Percentiles rank a stretch among this genome's conserved stretches.
These are phyloP conservation scores for Lentinula boryana DNA, from an alignment of 768 basidiomycete species.

Conservation along the genomic window DNA sequence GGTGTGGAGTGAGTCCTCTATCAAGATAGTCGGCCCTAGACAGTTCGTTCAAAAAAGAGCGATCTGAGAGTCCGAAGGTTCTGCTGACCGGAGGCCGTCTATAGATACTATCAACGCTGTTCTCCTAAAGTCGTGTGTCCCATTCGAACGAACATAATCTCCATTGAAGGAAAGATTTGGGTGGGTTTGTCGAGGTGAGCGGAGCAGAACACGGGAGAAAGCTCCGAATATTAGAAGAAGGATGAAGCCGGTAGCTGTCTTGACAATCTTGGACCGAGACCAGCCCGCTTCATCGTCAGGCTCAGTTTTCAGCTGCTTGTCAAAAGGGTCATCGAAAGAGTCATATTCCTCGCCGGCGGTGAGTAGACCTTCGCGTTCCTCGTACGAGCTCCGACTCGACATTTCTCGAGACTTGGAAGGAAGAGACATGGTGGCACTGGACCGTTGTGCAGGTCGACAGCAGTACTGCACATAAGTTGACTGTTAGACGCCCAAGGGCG, in stretches of 20 bases:
- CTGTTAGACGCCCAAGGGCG: neutral
- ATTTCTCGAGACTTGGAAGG: neutral
- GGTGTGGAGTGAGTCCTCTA: conserved; percentile 77
- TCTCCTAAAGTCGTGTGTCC: conserved; percentile 75
- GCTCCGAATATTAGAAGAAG: conserved; percentile 36
- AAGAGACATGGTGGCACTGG: neutral
- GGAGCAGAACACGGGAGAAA: conserved; percentile 31
- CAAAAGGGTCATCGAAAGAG: neutral
- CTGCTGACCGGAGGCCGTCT: conserved; percentile 68
- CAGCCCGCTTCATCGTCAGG: conserved; percentile 17
- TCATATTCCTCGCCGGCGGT: neutral
- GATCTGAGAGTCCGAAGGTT: neutral
- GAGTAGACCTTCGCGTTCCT: conserved; percentile 1
- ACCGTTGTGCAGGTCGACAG: neutral
- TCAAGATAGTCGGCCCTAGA: conserved; percentile 84
- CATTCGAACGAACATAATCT: conserved; percentile 56
- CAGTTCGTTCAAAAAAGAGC: conserved; percentile 9
- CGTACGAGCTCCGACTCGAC: neutral
- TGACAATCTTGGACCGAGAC: conserved; percentile 32
- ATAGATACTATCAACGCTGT: conserved; percentile 85
- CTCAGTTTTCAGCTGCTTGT: neutral
- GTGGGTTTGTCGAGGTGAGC: conserved; percentile 15
- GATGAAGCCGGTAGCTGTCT: conserved; percentile 32
- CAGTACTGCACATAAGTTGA: neutral
- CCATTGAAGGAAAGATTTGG: conserved; percentile 30